Evolutionary conservation across 2,329 filamentous ascomycete species (phyloP).

Genomic region (Alternaria angustiovoidea): DNA sequence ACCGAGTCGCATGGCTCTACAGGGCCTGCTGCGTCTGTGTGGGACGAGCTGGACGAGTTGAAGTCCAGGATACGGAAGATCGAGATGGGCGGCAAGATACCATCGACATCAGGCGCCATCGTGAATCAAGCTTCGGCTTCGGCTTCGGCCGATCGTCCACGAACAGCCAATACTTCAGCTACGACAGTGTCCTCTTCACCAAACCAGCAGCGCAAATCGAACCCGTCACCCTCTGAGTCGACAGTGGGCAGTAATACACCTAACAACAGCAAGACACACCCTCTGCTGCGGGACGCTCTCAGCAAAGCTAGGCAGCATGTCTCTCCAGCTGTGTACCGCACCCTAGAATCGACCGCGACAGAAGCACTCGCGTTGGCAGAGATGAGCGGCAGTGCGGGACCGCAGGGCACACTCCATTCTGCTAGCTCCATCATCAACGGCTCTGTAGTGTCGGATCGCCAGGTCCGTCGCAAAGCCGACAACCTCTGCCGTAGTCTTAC

Average conservation of each 20-base stretch:
- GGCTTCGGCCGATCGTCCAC: conserved; percentile 80
- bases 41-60: conserved; percentile 95
- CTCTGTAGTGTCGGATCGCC: conserved; percentile 73
- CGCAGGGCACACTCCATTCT: conserved; percentile 68
- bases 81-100: conserved; percentile 87
- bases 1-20: conserved; percentile 90
- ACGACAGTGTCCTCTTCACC: conserved; percentile 93
- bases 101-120: conserved; percentile 80
- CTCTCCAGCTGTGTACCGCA: conserved; percentile 74
- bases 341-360: conserved; percentile 79
- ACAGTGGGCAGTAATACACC: conserved; percentile 54
- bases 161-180: conserved; percentile 87
- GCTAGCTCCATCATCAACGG: conserved; percentile 71
- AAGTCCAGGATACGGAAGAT: conserved; percentile 92
- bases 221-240: conserved; percentile 51
- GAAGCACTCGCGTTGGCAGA: conserved; percentile 83
- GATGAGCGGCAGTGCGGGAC: conserved; percentile 77
- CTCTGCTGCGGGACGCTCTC: conserved; percentile 81
- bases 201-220: conserved; percentile 69
- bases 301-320: conserved; percentile 77
- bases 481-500: conserved; percentile 92
- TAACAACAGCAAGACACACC: conserved; percentile 72
- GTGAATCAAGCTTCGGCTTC: conserved; percentile 69
- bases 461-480: conserved; percentile 88
- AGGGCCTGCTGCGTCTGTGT: conserved; percentile 89